Base-by-base conservation (phyloP, 352 stramenopile genomes). In the Globisporangium acanthophoron region DNA sequence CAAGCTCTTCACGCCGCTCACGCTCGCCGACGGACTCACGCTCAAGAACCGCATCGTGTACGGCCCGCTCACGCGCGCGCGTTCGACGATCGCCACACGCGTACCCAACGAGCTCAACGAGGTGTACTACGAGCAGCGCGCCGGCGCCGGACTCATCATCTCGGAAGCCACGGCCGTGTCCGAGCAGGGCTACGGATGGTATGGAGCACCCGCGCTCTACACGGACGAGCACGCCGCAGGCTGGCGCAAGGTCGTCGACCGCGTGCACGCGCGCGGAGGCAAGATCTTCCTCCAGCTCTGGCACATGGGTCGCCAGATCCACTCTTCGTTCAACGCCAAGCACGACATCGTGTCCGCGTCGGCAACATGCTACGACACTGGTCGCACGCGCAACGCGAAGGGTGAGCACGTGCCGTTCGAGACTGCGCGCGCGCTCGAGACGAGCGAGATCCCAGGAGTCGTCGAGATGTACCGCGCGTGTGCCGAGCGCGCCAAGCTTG, bases 271-370 rank as follows among this genome's bases (percentile, higher is more conserved):
- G 3, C 44, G 56, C 12, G 83, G 45, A 40, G 74, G 69, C 44
- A 60, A 65, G 20, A 90, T 90, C 40, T 81, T 69, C 43, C 24
- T 70, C 16, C 82, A 92, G 65, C 56, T 92, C 5, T 89, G 78
- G 78, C 80, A 91, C 59, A 66, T 73, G 46, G 82, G 82, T 29
- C 64, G 78, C 45, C 52, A 64, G 45, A 39, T 62, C 0, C 76
- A 92, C 59, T 62, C 66, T 35, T 69, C 74, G 52, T 51, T 64
- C 59, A 61, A 61, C 35, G 12, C 45, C 31, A 61, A 61, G 20
- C 5, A 35, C 31, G 56, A 61, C 1, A 6, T 61, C n/a, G 56
- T 61, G 5, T 44, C 56, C 6, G 31, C 46, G 70, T 85, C 41
- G 67, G 78, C 56, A 56, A 69, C 29, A 55, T 58, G 27, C 76